Base-by-base conservation (phyloP, 2,329 filamentous ascomycete species). In the Sporothrix pallida region DNA sequence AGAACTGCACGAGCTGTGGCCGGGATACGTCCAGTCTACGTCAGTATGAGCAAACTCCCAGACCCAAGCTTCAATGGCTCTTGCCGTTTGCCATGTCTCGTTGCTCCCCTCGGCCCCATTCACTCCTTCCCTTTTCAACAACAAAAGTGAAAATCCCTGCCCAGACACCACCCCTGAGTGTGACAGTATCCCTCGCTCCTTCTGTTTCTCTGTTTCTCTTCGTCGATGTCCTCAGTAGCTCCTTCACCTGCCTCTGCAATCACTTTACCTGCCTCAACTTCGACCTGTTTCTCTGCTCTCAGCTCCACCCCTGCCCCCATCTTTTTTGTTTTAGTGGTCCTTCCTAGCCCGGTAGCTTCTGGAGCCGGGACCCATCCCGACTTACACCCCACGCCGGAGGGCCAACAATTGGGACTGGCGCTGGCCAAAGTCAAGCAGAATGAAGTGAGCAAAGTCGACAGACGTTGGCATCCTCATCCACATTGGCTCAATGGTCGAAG, bases 301-400 rank as follows among this genome's bases (percentile, higher is more conserved):
- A 44, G 48, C 54, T 26, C 72, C 72, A 73, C 72, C n/a, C 46
- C 37, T 13, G 20, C 67, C 72, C 54, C 72, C 46, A 50, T 31
- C 56, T 70, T 65, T 65, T 37, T 5, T 37, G 31, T 73, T 71
- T 46, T 48, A 50, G 48, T 62, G 71, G 60, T 42, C 54, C n/a
- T 52, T 65, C 56, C 31, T 23, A 42, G 48, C 26, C 31, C 42
- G 2, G 63, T 68, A 68, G 65, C 48, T 37, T 52, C 65, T 68
- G 46, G 26, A 52, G 65, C 46, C 46, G 17, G 67, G 48, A 17
- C 23, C 46, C 67, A 69, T 69, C 50, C 20, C 46, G 48, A 56
- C 67, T 69, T 69, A 69, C 67, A 69, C 67, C 42, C 48, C 15
- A 69, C 26, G 48, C 48, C 48, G 48, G 31, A 37, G 31, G 54